Percentiles rank a stretch among this genome's conserved stretches.
These are phyloP conservation scores for Serendipita sp. DNA, from an alignment of 768 basidiomycete species.

Conservation along the genomic window DNA sequence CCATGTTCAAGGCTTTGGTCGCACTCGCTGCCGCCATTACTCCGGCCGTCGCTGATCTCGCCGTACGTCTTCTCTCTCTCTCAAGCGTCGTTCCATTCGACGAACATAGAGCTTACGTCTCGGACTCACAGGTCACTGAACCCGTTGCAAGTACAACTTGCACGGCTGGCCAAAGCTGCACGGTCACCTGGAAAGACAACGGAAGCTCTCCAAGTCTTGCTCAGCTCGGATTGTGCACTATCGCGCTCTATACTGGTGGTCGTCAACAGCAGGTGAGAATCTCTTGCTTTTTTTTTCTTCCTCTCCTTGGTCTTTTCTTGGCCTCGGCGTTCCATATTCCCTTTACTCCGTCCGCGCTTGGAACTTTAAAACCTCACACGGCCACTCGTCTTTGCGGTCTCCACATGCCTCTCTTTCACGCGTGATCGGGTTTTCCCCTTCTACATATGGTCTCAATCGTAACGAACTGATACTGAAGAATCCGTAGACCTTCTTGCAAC, in stretches of 20 bases:
- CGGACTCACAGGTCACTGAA: slow-evolving; percentile 28
- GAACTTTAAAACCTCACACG: slow-evolving; percentile 36
- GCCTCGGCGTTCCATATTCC: slow-evolving; percentile 36
- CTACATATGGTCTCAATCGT: too few species aligned
- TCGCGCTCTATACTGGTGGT: slow-evolving; percentile 52
- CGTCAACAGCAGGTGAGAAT: slow-evolving; percentile 25
- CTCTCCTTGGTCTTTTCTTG: neutral
- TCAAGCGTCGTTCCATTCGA: neutral
- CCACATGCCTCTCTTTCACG: neutral
- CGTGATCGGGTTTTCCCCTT: too few species aligned
- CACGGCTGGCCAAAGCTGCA: slow-evolving; percentile 33
- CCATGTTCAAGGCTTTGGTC: neutral
- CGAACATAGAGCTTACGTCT: neutral
- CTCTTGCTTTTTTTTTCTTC: neutral
- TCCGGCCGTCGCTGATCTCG: neutral
- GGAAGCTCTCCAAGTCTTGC: slow-evolving; percentile 30
- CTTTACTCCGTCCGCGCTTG: slow-evolving; percentile 35
- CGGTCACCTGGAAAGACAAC: slow-evolving; percentile 46
- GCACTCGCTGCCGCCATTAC: neutral
- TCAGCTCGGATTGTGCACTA: slow-evolving; percentile 32
- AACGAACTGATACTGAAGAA: neutral
- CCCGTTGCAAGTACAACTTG: slow-evolving; percentile 34
- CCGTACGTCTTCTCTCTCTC: neutral
- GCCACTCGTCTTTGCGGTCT: slow-evolving; percentile 23
- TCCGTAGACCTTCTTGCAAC: slow-evolving; percentile 1